These are phyloP conservation scores for Synchytrium microbalum DNA, from an alignment of 371 early-diverging fungal genomes.

Conservation along the genomic window DNA sequence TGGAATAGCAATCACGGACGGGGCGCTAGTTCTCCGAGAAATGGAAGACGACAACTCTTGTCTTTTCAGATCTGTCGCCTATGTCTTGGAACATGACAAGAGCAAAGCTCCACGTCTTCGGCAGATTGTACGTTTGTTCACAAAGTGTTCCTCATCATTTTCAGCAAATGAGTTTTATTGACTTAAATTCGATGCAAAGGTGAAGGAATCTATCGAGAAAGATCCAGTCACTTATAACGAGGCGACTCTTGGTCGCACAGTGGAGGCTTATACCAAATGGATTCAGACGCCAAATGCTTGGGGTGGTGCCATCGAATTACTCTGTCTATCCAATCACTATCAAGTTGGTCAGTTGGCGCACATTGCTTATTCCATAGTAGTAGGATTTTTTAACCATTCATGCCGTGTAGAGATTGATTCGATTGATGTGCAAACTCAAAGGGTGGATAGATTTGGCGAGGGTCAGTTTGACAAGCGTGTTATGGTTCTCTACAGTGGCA, in stretches of 20 bases:
- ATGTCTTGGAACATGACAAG: slow-evolving; percentile 16
- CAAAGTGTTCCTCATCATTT: too few species aligned
- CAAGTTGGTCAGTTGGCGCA: too few species aligned
- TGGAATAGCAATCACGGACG: too few species aligned
- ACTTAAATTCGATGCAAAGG: too few species aligned
- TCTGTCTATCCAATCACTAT: slow-evolving; percentile 29
- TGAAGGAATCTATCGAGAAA: slow-evolving; percentile 24
- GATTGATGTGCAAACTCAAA: slow-evolving; percentile 40
- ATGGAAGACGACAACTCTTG: slow-evolving; percentile 57
- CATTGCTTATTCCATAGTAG: too few species aligned
- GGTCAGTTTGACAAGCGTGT: slow-evolving; percentile 13
- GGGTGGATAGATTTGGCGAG: slow-evolving; percentile 47
- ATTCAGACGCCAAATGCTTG: slow-evolving; percentile 40
- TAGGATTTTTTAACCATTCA: too few species aligned
- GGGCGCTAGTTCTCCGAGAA: slow-evolving; percentile 13
- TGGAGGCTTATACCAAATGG: slow-evolving; percentile 43
- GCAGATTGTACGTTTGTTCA: too few species aligned
- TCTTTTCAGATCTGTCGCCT: slow-evolving; percentile 40
- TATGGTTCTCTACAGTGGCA: slow-evolving; percentile 30
- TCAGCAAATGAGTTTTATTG: too few species aligned
- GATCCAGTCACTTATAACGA: slow-evolving; percentile 36
- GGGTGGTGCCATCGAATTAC: slow-evolving; percentile 66
- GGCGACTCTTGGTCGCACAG: slow-evolving; percentile 36
- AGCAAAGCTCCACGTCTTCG: not conserved
- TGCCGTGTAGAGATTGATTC: slow-evolving; percentile 47